Evolutionary conservation across 176 grass and related monocot species (phyloP).

Genomic region (Triticum urartu): DNA sequence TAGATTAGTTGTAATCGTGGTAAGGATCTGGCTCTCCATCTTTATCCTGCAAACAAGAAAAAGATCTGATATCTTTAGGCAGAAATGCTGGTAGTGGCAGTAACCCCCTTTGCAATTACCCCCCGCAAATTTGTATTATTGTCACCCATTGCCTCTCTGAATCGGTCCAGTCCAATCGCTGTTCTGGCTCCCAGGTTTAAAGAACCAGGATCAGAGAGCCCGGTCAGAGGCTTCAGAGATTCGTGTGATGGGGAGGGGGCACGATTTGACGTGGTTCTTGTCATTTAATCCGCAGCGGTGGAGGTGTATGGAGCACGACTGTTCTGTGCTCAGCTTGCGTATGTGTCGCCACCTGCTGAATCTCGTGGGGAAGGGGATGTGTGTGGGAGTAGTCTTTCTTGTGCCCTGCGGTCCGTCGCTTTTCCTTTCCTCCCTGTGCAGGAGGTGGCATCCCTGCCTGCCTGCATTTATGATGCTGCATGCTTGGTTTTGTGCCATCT

Average conservation of each 20-base stretch:
- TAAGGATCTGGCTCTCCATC: background rate
- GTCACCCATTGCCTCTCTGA: background rate
- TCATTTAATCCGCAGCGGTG: slow-evolving; percentile 35
- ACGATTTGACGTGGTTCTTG: slow-evolving; percentile 17
- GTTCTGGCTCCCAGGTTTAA: background rate
- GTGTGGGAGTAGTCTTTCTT: slow-evolving; percentile 28
- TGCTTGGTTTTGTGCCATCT: slow-evolving; percentile 28
- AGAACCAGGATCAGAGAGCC: background rate
- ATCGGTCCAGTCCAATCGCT: background rate
- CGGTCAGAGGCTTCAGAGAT: slow-evolving; percentile 5
- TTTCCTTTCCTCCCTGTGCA: background rate
- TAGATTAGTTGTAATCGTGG: background rate
- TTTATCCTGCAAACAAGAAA: no score
- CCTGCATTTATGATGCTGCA: slow-evolving; percentile 33
- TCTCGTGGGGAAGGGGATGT: slow-evolving; percentile 18
- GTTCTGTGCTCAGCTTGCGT: slow-evolving; percentile 1
- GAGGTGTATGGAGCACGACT: background rate
- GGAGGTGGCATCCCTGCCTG: background rate
- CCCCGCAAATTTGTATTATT: background rate
- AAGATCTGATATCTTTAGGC: background rate
- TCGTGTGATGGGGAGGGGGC: slow-evolving; percentile 10
- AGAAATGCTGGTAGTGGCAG: background rate
- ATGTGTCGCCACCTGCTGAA: background rate
- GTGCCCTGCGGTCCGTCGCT: slow-evolving; percentile 21
- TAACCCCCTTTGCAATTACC: background rate